Evolutionary conservation across 257 asterid genomes (phyloP), one percentile per base, ranked within the genome.

Genomic region (Solanum paucissectum): DNA sequence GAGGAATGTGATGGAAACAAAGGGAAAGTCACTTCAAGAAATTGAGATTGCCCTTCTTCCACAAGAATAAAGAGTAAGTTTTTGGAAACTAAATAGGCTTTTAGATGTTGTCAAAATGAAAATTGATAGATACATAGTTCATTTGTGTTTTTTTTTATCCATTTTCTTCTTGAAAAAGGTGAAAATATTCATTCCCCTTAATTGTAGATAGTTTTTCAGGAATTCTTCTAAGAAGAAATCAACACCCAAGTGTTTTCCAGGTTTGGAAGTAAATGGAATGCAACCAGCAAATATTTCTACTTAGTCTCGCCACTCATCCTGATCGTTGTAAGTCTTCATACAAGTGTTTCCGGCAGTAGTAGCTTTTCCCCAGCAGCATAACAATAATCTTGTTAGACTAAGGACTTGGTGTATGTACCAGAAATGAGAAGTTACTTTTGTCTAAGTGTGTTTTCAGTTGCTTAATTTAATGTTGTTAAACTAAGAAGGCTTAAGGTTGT

Each of bases 1-100:
- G 91, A 92, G 91, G 85, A 94, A 94, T 42, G 98, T 96, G 84
- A 87, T 95, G 90, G 99, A 96, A 91, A 96, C 99, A 25, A 96
- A 96, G 88, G 99, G 99, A 87, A 96, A 93, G 88, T 92, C 99
- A 3, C 98, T 96, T 86, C 99, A 96, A 88, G 99, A 96, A 86
- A 96, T 96, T 40, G 99, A 96, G 96, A 93, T 94, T 29, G 98
- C 99, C 46, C 98, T 96, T 66, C 98, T 96, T 46, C 88, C 96
- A 77, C 95, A 88, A 37, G 94, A 91, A 27, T 89, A 90, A 13
- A 85, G 64, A 66, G 64, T 62, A 27, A 29, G 87, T 38, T 23
- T 60, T 25, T 77, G 25, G 37, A 46, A 44, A 46, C 66, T 44
- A 79, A 37, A 79, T 79, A 18, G 16, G 40, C 85, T 79, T 79